Conservation (phyloP, 176 grass and related monocot species). For the Canna indica region DNA sequence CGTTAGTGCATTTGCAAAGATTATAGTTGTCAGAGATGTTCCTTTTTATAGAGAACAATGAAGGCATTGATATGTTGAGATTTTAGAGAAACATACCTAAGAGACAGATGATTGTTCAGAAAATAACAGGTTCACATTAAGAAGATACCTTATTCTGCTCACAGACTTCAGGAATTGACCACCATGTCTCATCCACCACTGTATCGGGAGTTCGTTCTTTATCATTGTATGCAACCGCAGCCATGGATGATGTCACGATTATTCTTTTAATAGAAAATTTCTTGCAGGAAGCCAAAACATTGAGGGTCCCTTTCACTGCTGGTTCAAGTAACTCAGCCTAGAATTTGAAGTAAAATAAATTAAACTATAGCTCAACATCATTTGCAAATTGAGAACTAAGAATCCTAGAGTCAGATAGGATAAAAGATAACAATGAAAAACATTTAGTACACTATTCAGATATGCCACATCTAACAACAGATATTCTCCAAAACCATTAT, state of each 20-base stretch:
- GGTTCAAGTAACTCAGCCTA: constrained; percentile 29
- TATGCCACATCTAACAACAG: neutral
- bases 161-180: constrained; percentile 19
- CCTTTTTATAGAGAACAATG: too few relatives aligned
- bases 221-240: constrained; percentile 17
- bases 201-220: constrained; percentile 21
- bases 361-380: neutral
- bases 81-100: neutral
- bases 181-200: constrained; percentile 33
- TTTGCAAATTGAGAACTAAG: neutral
- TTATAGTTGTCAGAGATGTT: too few relatives aligned
- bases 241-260: constrained; percentile 32
- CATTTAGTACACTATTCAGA: neutral
- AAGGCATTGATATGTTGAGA: neutral
- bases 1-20: too few relatives aligned
- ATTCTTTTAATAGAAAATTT: constrained; percentile 28
- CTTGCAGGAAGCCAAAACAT: constrained; percentile 31
- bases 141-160: constrained; percentile 18
- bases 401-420: neutral
- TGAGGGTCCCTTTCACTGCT: constrained; percentile 35
- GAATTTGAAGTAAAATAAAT: neutral
- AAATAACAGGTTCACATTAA: neutral
- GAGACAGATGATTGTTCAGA: neutral
- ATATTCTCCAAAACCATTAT: neutral
- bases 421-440: neutral